phyloP scores from a whole-genome alignment of 495 filamentous ascomycete species.

The Trichocladium uniseriatum region DNA sequence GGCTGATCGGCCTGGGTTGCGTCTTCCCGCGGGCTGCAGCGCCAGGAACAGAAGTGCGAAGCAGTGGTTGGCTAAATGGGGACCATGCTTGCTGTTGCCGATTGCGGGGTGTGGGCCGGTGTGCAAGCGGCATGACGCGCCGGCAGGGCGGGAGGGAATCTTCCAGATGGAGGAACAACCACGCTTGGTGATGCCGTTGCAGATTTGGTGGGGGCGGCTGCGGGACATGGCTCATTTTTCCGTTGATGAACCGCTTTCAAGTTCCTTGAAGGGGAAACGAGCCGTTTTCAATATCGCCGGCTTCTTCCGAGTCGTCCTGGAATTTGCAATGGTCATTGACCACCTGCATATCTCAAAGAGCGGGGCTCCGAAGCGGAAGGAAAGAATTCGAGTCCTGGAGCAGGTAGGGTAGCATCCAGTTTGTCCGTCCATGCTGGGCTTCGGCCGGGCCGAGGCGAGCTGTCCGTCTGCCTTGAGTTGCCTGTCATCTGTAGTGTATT shows the following conservation, averaged over 20 bases:
- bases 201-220: neutral
- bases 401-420: no score
- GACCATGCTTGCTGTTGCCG: neutral
- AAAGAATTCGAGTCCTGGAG: no score
- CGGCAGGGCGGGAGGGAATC: slow-evolving; percentile 6
- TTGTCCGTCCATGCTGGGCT: no score
- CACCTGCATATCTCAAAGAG: no score
- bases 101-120: slow-evolving; percentile 7
- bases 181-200: neutral
- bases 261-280: neutral
- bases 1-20: slow-evolving; percentile 1
- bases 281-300: no score
- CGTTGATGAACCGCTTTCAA: neutral
- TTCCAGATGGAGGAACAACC: neutral
- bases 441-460: no score
- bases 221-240: neutral
- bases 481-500: no score
- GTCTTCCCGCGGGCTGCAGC: neutral
- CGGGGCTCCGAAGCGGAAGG: no score
- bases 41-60: neutral
- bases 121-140: neutral
- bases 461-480: no score
- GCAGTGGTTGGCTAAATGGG: neutral
- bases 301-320: neutral
- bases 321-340: no score